These are phyloP conservation scores for Blastocystis sp. DNA, from an alignment of 352 stramenopile species.

Conservation along the genomic window DNA sequence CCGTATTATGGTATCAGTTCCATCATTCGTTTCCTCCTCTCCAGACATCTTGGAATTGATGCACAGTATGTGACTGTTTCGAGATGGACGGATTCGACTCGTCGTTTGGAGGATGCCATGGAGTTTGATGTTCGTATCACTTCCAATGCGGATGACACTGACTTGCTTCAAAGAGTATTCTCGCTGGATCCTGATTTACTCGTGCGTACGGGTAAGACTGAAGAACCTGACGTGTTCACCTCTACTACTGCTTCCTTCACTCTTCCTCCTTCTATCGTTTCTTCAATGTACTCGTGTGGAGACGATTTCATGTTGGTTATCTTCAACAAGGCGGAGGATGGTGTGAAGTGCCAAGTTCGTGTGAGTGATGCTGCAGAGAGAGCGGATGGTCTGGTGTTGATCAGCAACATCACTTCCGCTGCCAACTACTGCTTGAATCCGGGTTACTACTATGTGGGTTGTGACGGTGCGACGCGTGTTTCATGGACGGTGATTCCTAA, in stretches of 20 bases:
- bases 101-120: neutral
- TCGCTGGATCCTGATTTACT: too few relatives aligned
- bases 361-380: neutral
- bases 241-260: too few relatives aligned
- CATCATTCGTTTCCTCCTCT: neutral
- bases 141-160: too few relatives aligned
- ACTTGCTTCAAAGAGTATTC: too few relatives aligned
- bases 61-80: neutral
- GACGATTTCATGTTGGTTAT: neutral
- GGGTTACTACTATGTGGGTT: conserved; percentile 7
- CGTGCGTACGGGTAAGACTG: too few relatives aligned
- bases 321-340: neutral
- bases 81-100: neutral
- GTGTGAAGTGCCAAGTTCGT: neutral
- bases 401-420: neutral
- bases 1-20: neutral
- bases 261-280: too few relatives aligned
- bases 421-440: conserved; percentile 5
- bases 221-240: too few relatives aligned
- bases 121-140: too few relatives aligned
- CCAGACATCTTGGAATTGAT: neutral
- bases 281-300: too few relatives aligned
- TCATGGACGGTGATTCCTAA: too few relatives aligned
- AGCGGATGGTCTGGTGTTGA: neutral
- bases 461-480: too few relatives aligned